A percentile compares a stretch with the other conserved stretches of the same genome.
Conservation (phyloP, 352 stramenopile genomes). For the Pythium vanterpoolii region DNA sequence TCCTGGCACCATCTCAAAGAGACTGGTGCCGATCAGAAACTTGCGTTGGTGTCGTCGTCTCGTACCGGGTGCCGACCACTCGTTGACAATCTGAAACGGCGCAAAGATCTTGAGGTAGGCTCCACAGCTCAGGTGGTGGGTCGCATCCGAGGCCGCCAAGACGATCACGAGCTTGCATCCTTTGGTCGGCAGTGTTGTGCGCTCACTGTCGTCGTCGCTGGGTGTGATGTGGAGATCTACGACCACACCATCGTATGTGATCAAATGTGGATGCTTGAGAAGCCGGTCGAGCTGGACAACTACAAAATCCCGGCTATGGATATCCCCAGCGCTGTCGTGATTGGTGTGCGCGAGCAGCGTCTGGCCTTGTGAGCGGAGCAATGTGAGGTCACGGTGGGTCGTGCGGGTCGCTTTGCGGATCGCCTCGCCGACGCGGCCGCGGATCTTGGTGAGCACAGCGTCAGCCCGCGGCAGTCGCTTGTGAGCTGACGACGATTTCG, state of each 20-base stretch:
- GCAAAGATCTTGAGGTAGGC: conserved; percentile 45
- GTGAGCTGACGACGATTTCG: conserved; percentile 7
- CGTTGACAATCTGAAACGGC: conserved; percentile 54
- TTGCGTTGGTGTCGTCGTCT: conserved; percentile 18
- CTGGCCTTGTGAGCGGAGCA: conserved; percentile 50
- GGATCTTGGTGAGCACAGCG: conserved; percentile 40
- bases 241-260: conserved; percentile 40
- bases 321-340: conserved; percentile 27
- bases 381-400: conserved; percentile 53
- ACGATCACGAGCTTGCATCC: conserved; percentile 20
- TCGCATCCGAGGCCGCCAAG: conserved; percentile 29
- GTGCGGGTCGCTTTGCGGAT: conserved; percentile 52
- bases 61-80: conserved; percentile 22
- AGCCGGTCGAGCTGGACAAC: conserved; percentile 28
- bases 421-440: conserved; percentile 48
- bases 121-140: conserved; percentile 29
- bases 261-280: conserved; percentile 16
- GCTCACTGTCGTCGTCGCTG: neutral
- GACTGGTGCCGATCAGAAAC: conserved; percentile 47
- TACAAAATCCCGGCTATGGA: conserved; percentile 42
- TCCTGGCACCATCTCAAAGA: conserved; percentile 32
- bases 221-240: neutral
- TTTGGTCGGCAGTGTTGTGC: neutral
- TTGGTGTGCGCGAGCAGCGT: conserved; percentile 39
- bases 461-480: conserved; percentile 24